Base-by-base conservation (phyloP, 805 yeast species). In the Cyberlindnera americana region DNA sequence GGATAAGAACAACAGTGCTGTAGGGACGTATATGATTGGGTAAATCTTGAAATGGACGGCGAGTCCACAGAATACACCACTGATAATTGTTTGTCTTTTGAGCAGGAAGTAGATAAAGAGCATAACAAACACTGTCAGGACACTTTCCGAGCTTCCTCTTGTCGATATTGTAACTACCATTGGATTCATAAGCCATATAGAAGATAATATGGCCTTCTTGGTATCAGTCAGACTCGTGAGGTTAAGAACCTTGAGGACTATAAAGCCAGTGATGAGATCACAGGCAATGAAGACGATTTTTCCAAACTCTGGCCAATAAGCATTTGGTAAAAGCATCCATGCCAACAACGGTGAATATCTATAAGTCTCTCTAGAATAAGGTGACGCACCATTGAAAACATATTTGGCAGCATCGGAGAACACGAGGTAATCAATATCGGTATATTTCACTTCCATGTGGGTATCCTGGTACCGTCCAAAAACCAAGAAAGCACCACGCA, bases 131-230 rank as follows among this genome's bases (percentile, higher is more conserved):
- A 86, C 89, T 2, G 95, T 87, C 33, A 93, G 61, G 1, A 93
- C 70, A 46, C 96, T 89, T 56, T 93, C 99, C 0, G 96, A 83
- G 19, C 93, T 85, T 1, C 99, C 99, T 33, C 99, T 70, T 0
- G 97, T 88, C 48, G 91, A 81, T 35, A 93, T 93, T 1, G 95
- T 88, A 23, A 83, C 77, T 1, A 90, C 98, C 93, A 93, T 85
- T 13, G 99, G 98, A 58, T 93, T 93, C 50, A 88, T 68, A 15
- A 93, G 68, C 98, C 98, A 93, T 5, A 91, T 64, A 3, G 82
- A 61, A 11, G 80, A 60, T 29, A 79, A 66, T 6, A 67, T 47
- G 6, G 72, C 42, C n/a, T 68, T 66, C 33, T 64, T 66, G 6
- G 52, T 9, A 19, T 61, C 48, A 3, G 21, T 9, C 2, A 33